Conservation (phyloP, 371 early-diverging fungal genomes). For the Saksenaea oblongispora region DNA sequence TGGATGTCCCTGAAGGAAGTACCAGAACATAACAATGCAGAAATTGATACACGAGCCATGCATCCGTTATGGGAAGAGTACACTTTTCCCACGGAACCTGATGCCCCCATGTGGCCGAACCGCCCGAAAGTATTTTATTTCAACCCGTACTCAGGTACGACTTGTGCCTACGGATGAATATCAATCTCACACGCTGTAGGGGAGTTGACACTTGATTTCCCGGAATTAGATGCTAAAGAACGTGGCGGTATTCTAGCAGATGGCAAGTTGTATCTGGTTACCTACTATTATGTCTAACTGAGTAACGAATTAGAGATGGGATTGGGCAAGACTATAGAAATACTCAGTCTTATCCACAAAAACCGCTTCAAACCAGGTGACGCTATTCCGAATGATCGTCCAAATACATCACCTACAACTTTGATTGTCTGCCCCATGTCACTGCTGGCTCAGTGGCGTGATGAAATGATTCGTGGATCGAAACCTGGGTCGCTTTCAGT, state of each 20-base stretch:
- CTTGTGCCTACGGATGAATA: too few species aligned
- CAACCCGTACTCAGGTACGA: constrained; percentile 61
- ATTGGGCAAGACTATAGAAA: constrained; percentile 88
- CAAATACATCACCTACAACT: constrained; percentile 50
- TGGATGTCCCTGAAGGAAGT: constrained; percentile 68
- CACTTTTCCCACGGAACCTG: constrained; percentile 38
- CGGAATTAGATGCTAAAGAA: constrained; percentile 51
- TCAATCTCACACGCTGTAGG: constrained; percentile 17
- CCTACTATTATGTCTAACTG: neutral
- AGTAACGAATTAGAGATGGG: constrained; percentile 71
- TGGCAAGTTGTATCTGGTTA: constrained; percentile 27
- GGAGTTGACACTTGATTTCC: constrained; percentile 57
- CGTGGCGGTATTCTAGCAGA: constrained; percentile 78
- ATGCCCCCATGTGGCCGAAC: constrained; percentile 12
- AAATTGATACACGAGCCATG: constrained; percentile 43
- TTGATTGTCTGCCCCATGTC: constrained; percentile 74
- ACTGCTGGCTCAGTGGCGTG: constrained; percentile 73
- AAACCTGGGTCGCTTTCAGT: constrained; percentile 40
- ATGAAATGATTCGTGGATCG: constrained; percentile 60
- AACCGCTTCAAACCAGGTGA: constrained; percentile 33
- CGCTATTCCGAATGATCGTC: constrained; percentile 3
- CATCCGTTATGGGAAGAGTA: constrained; percentile 72
- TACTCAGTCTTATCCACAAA: constrained; percentile 72
- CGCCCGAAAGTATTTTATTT: constrained; percentile 49
- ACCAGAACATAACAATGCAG: constrained; percentile 23